These are phyloP conservation scores for Saccharomyces pastorianus DNA, from an alignment of 1,139 yeast species.

Conservation along the genomic window DNA sequence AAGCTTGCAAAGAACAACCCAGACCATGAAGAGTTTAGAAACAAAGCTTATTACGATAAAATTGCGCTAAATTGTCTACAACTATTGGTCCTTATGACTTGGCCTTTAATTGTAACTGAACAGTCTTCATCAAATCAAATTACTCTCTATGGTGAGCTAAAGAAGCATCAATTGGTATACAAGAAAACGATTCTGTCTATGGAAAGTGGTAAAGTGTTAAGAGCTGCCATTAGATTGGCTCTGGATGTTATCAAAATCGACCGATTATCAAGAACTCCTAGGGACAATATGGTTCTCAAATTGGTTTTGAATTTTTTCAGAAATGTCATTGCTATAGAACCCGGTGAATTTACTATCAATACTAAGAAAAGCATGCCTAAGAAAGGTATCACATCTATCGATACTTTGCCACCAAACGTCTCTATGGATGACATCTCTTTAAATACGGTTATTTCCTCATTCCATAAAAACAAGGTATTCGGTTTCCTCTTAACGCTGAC, in stretches of 20 bases:
- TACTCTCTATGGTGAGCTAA: conserved; percentile 49
- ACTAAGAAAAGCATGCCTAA: conserved; percentile 32
- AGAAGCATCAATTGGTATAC: conserved; percentile 59
- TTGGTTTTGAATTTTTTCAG: conserved; percentile 68
- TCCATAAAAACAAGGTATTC: conserved; percentile 61
- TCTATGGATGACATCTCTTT: conserved; percentile 61
- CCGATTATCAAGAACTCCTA: conserved; percentile 50
- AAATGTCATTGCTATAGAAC: conserved; percentile 69
- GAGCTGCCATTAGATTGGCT: conserved; percentile 63
- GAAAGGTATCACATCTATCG: conserved; percentile 30
- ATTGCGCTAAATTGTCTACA: conserved; percentile 69
- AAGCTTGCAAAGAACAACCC: conserved; percentile 32
- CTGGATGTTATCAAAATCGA: conserved; percentile 53
- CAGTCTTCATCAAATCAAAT: conserved; percentile 46
- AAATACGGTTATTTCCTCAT: conserved; percentile 48
- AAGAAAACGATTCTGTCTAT: conserved; percentile 59
- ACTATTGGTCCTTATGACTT: conserved; percentile 71
- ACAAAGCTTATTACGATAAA: conserved; percentile 41
- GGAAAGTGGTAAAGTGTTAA: conserved; percentile 54
- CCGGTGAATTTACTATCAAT: conserved; percentile 47
- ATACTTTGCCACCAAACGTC: conserved; percentile 49
- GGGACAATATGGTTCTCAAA: conserved; percentile 67
- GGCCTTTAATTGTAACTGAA: conserved; percentile 66
- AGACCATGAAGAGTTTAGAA: conserved; percentile 17
- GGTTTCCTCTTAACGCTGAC: conserved; percentile 61